A percentile compares a stretch with the other conserved stretches of the same genome.
Conservation (phyloP, 768 basidiomycete species). For the Royoungia palumana region DNA sequence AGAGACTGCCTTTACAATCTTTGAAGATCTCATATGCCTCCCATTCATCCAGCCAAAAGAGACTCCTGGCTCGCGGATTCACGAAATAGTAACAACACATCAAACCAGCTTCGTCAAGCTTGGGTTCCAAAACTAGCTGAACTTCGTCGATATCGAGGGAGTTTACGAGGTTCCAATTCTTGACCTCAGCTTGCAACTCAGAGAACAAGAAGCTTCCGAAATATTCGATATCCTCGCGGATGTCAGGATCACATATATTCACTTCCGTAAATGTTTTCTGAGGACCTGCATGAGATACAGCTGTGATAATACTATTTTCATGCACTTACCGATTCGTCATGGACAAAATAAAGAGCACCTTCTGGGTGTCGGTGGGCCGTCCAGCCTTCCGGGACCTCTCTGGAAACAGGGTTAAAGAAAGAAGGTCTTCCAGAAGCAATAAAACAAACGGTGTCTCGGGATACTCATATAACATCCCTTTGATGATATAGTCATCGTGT, state of each 20-base stretch:
- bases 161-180: constrained; percentile 9
- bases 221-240: constrained; percentile 33
- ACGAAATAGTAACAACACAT: constrained; percentile 50
- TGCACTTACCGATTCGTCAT: constrained; percentile 41
- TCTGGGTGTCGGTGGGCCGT: constrained; percentile 51
- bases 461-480: constrained; percentile 18
- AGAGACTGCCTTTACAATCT: constrained; percentile 21
- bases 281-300: constrained; percentile 16
- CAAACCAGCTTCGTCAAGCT: constrained; percentile 11
- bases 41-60: constrained; percentile 55
- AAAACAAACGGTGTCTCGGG: constrained; percentile 19
- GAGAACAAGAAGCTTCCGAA: constrained; percentile 26
- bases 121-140: constrained; percentile 48
- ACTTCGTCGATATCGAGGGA: constrained; percentile 30
- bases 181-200: constrained; percentile 18
- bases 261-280: constrained; percentile 56
- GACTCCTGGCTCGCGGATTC: constrained; percentile 41
- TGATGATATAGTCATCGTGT: constrained; percentile 5
- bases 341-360: constrained; percentile 58
- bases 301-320: background rate
- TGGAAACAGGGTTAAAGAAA: constrained; percentile 2
- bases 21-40: constrained; percentile 31
- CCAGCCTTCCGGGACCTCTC: constrained; percentile 40
- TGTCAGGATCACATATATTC: constrained; percentile 40
- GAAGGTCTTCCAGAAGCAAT: background rate